These are phyloP conservation scores for Penicillium psychrofluorescens DNA, from an alignment of 495 filamentous ascomycete species.

Conservation along the genomic window DNA sequence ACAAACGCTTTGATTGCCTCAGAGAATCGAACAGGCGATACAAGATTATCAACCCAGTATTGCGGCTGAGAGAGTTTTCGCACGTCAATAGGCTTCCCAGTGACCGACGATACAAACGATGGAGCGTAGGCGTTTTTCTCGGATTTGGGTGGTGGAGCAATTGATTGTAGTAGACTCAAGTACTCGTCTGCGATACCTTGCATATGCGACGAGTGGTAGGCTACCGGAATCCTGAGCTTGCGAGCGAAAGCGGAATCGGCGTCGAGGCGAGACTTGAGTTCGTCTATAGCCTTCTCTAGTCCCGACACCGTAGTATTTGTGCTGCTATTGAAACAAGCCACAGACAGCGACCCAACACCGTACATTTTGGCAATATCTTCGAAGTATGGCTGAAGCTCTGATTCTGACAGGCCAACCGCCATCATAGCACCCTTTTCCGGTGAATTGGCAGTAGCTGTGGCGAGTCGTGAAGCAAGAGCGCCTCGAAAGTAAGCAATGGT, in stretches of 20 bases:
- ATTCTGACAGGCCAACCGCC: constrained; percentile 19
- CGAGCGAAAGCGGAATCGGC: constrained; percentile 43
- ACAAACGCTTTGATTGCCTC: constrained; percentile 20
- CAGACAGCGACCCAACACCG: constrained; percentile 6
- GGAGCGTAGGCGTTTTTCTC: background rate
- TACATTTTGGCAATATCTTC: background rate
- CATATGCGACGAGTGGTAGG: constrained; percentile 63
- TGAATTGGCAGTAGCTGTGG: background rate
- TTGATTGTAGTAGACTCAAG: constrained; percentile 11
- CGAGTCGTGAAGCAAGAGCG: constrained; percentile 4
- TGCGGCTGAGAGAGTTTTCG: constrained; percentile 11
- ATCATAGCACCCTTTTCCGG: constrained; percentile 22
- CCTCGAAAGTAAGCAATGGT: constrained; percentile 21
- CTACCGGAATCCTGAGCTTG: constrained; percentile 48
- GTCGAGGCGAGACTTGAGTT: constrained; percentile 37
- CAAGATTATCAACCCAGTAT: constrained; percentile 38
- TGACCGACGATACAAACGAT: constrained; percentile 34
- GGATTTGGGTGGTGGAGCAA: background rate
- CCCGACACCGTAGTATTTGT: constrained; percentile 40
- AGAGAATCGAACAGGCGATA: constrained; percentile 29
- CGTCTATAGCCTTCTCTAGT: constrained; percentile 10
- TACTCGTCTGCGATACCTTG: constrained; percentile 14
- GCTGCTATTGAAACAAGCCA: constrained; percentile 44
- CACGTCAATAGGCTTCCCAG: constrained; percentile 12
- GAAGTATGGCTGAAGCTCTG: constrained; percentile 15